phyloP scores from a whole-genome alignment of 441 rosid genomes.

The Viola pubescens region DNA sequence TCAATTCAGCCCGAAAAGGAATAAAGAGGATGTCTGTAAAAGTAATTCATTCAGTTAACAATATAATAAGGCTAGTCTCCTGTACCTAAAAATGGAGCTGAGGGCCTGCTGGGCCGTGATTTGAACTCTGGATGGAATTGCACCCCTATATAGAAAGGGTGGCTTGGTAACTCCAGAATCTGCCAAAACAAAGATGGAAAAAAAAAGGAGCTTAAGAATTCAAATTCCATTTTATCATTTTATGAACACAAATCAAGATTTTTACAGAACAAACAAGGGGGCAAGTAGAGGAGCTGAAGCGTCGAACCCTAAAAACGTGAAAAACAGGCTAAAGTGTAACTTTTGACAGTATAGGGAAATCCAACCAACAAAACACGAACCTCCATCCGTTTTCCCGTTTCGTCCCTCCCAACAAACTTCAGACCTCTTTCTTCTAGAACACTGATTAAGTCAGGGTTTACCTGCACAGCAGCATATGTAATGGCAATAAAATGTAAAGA shows the following conservation, averaged over 20 bases:
- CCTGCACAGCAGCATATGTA: conserved; percentile 33
- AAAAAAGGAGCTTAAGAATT: background rate
- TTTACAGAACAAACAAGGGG: background rate
- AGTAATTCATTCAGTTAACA: background rate
- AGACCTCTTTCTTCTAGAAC: conserved; percentile 68
- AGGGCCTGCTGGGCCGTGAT: conserved; percentile 90
- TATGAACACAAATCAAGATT: background rate
- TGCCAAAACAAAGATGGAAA: conserved; percentile 23
- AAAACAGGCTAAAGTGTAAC: background rate
- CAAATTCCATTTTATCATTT: background rate
- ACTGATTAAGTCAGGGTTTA: conserved; percentile 66
- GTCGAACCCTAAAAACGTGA: no score
- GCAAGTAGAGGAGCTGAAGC: background rate
- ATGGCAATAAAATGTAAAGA: background rate
- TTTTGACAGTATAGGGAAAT: conserved; percentile 1
- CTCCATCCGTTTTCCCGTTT: conserved; percentile 87
- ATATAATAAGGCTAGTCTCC: background rate
- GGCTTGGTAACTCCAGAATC: conserved; percentile 68
- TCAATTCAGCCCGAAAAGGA: no score
- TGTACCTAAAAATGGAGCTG: conserved; percentile 75
- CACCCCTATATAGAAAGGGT: conserved; percentile 79
- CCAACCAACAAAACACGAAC: conserved; percentile 23
- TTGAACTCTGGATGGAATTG: conserved; percentile 99
- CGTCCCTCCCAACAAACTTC: conserved; percentile 83
- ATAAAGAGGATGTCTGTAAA: background rate